These are phyloP conservation scores for Sophora flavescens DNA, from an alignment of 306 rosid species.

Conservation along the genomic window DNA sequence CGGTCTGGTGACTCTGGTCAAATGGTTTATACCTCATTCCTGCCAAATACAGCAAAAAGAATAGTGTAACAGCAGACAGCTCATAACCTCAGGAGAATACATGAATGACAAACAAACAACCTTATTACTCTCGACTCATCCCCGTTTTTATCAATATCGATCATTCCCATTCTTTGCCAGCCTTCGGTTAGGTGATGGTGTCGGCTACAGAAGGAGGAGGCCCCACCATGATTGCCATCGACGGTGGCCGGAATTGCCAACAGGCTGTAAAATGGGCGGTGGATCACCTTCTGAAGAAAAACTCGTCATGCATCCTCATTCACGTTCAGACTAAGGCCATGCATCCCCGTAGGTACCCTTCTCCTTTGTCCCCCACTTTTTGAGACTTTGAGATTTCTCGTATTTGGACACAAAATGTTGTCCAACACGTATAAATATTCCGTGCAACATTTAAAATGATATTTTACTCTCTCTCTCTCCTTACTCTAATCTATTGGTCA, in stretches of 20 bases:
- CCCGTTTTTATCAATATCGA: neutral
- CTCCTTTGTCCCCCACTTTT: slow-evolving; percentile 40
- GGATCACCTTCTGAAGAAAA: slow-evolving; percentile 55
- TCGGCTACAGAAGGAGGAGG: neutral
- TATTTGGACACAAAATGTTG: too few species aligned
- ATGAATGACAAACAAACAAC: neutral
- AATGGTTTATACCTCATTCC: neutral
- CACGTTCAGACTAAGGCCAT: slow-evolving; percentile 66
- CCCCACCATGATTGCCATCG: slow-evolving; percentile 64
- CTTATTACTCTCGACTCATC: neutral
- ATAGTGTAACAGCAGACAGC: neutral
- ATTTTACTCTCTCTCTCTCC: too few species aligned
- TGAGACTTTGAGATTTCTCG: neutral
- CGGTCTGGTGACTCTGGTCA: neutral
- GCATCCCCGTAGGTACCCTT: slow-evolving; percentile 79
- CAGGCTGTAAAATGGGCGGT: slow-evolving; percentile 86
- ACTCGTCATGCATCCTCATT: slow-evolving; percentile 62
- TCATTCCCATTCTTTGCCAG: neutral
- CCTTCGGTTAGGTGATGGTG: neutral
- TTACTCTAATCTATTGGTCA: too few species aligned
- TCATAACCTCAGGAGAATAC: neutral
- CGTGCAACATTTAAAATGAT: too few species aligned
- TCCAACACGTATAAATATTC: too few species aligned
- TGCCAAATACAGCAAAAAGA: slow-evolving; percentile 25
- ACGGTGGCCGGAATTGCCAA: slow-evolving; percentile 70